Conservation (phyloP, 805 yeast species). For the Saccharomycopsis capsularis region DNA sequence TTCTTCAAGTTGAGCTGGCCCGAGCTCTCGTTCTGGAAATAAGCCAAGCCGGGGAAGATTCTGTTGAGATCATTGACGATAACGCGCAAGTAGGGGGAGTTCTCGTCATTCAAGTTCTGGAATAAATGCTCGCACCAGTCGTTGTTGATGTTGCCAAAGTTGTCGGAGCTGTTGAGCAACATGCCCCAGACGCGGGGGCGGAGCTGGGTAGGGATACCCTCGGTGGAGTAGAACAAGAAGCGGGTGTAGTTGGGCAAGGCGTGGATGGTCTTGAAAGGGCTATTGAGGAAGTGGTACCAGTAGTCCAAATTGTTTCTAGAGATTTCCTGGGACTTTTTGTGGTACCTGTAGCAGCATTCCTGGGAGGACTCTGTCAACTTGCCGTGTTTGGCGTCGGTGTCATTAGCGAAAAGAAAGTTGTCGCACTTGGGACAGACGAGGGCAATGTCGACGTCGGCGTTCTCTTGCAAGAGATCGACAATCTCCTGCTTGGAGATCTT, state of each 20-base stretch:
- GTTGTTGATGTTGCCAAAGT: conserved; percentile 22
- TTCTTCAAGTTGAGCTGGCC: conserved; percentile 44
- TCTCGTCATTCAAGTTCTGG: conserved; percentile 33
- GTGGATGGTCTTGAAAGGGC: conserved; percentile 38
- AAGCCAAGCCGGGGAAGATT: conserved; percentile 49
- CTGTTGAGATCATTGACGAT: conserved; percentile 53
- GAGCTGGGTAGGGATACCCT: conserved; percentile 40
- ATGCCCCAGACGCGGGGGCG: conserved; percentile 40
- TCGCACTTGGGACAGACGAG: conserved; percentile 26
- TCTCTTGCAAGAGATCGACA: conserved; percentile 24
- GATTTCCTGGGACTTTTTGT: conserved; percentile 12
- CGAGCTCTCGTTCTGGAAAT: conserved; percentile 36
- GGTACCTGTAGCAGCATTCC: conserved; percentile 24
- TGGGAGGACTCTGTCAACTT: conserved; percentile 15
- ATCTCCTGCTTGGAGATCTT: conserved; percentile 29
- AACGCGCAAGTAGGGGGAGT: conserved; percentile 36
- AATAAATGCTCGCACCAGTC: conserved; percentile 30
- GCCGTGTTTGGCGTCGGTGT: conserved; percentile 22
- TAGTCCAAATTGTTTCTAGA: conserved; percentile 32
- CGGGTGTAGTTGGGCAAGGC: conserved; percentile 43
- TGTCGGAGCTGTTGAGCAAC: conserved; percentile 24
- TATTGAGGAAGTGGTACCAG: conserved; percentile 39
- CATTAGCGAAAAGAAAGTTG: conserved; percentile 25
- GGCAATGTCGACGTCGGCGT: conserved; percentile 23
- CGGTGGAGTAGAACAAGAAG: conserved; percentile 33